Evolutionary conservation across 2,329 filamentous ascomycete species (phyloP).

Genomic region (Colletotrichum lindemuthianum): DNA sequence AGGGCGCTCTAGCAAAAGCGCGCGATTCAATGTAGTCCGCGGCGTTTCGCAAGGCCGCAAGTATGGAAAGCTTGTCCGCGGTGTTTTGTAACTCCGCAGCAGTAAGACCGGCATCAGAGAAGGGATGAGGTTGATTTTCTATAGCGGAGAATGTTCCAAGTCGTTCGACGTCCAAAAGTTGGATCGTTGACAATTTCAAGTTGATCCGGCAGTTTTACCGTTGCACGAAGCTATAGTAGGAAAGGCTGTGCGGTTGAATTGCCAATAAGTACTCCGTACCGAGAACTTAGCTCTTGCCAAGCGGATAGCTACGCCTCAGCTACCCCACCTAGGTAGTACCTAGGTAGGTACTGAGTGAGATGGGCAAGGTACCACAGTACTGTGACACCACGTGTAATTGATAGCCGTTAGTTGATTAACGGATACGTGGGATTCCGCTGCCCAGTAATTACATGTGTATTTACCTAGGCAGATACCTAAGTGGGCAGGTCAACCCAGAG

Average conservation of each 20-base stretch:
- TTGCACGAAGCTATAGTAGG: neutral
- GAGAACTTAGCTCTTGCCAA: slow-evolving; percentile 22
- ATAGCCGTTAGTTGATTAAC: too few species aligned
- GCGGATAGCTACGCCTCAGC: slow-evolving; percentile 7
- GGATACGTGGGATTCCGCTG: too few species aligned
- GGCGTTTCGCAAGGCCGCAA: slow-evolving; percentile 26
- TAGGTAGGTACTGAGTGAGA: too few species aligned
- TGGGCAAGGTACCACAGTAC: too few species aligned
- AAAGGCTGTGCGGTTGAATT: slow-evolving; percentile 1
- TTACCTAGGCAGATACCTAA: too few species aligned
- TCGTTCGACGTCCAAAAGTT: neutral
- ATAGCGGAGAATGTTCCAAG: too few species aligned
- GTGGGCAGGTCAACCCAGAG: too few species aligned
- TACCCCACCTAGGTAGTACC: too few species aligned
- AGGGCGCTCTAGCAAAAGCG: slow-evolving; percentile 9
- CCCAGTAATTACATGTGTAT: too few species aligned
- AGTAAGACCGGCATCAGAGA: neutral
- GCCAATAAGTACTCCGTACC: neutral
- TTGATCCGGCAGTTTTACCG: neutral
- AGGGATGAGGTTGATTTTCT: too few species aligned
- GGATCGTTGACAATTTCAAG: neutral
- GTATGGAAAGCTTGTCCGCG: slow-evolving; percentile 19
- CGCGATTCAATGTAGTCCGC: slow-evolving; percentile 23
- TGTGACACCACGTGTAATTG: too few species aligned
- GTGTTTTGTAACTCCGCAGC: slow-evolving; percentile 16